These are phyloP conservation scores for Paraphoma sp. DNA, from an alignment of 2,329 filamentous ascomycete genomes.

Conservation along the genomic window DNA sequence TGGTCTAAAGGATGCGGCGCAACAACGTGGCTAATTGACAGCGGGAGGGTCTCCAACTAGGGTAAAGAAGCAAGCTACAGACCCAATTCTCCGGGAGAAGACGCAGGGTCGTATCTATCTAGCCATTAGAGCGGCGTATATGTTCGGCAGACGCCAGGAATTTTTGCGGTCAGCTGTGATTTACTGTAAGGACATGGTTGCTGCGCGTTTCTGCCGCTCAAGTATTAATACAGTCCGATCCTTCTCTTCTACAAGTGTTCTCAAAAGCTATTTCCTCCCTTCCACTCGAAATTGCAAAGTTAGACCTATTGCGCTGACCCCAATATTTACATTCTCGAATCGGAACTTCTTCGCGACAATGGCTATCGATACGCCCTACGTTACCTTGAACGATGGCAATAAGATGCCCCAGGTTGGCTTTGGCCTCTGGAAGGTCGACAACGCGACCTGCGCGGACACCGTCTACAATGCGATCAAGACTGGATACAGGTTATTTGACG, in stretches of 20 bases:
- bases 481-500: slow-evolving; percentile 47
- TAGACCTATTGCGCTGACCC: slow-evolving; percentile 3
- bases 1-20: slow-evolving; percentile 11
- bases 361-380: slow-evolving; percentile 33
- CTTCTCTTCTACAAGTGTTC: slow-evolving; percentile 12
- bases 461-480: slow-evolving; percentile 47
- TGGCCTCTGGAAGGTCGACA: slow-evolving; percentile 45
- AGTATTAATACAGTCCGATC: slow-evolving; percentile 31
- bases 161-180: slow-evolving; percentile 20
- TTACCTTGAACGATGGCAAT: slow-evolving; percentile 45
- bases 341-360: slow-evolving; percentile 30
- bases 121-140: slow-evolving; percentile 29
- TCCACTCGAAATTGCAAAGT: slow-evolving; percentile 9
- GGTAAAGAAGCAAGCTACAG: slow-evolving; percentile 19
- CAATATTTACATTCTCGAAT: slow-evolving; percentile 6
- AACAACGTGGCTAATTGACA: slow-evolving; percentile 25
- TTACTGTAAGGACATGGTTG: slow-evolving; percentile 23
- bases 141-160: slow-evolving; percentile 23
- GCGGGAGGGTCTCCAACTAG: slow-evolving; percentile 19
- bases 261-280: slow-evolving; percentile 15
- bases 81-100: slow-evolving; percentile 29
- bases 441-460: slow-evolving; percentile 37
- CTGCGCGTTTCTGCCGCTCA: slow-evolving; percentile 20
- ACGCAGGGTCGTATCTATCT: slow-evolving; percentile 26
- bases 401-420: slow-evolving; percentile 47